These are phyloP conservation scores for Penicillium angulare DNA, from an alignment of 495 filamentous ascomycete species.

Conservation along the genomic window DNA sequence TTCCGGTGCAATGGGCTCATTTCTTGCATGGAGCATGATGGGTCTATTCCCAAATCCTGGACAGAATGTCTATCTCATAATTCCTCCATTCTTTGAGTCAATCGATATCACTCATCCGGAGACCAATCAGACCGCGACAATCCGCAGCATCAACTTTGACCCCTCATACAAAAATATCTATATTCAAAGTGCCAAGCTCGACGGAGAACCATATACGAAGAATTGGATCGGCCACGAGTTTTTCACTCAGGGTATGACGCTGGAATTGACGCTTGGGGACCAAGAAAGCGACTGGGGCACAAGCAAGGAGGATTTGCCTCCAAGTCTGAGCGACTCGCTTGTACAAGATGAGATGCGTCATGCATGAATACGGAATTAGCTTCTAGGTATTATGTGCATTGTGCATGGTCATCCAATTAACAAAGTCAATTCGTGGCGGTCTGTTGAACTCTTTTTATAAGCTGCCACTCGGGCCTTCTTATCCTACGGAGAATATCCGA, in stretches of 20 bases:
- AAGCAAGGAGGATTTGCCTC: constrained; percentile 60
- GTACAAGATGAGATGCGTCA: constrained; percentile 2
- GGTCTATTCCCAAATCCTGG: constrained; percentile 58
- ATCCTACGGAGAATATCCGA: constrained; percentile 11
- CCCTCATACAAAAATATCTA: constrained; percentile 56
- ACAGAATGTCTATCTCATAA: constrained; percentile 73
- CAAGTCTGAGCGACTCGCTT: constrained; percentile 31
- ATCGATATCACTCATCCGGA: constrained; percentile 59
- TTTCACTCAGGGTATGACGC: constrained; percentile 66
- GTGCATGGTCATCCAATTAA: constrained; percentile 2
- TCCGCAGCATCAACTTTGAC: constrained; percentile 62
- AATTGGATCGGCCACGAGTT: constrained; percentile 77
- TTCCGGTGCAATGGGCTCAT: constrained; percentile 60
- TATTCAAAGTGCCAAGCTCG: constrained; percentile 68
- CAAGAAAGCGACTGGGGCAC: constrained; percentile 72
- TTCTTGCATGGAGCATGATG: constrained; percentile 59
- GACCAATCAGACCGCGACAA: constrained; percentile 60
- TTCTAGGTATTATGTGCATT: neutral
- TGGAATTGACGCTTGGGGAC: constrained; percentile 63
- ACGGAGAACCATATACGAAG: constrained; percentile 62
- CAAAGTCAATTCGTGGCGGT: neutral
- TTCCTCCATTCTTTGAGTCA: constrained; percentile 61
- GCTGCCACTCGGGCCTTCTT: constrained; percentile 1
- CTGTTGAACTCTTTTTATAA: neutral
- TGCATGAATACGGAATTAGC: constrained; percentile 1